Evolutionary conservation across 495 filamentous ascomycete genomes (phyloP), one percentile per base, ranked within the genome.

Genomic region (Annulohypoxylon moriforme): DNA sequence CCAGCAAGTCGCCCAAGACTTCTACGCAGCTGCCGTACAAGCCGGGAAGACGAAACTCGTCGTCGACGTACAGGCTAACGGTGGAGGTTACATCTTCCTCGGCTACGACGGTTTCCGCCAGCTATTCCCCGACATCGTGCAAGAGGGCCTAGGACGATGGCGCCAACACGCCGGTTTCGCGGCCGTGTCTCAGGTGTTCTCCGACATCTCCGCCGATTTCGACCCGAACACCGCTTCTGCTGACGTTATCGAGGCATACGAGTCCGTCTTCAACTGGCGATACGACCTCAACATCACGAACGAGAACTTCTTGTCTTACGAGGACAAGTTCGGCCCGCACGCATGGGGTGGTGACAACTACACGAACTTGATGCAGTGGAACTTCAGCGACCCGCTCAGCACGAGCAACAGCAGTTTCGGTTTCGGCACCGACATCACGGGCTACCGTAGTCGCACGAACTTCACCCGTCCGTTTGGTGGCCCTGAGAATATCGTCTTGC

Each of bases 21-120:
- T 85, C 73, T 76, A 86, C 60, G 68, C 78, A 9, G 74, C 72
- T 27, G 79, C 80, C 27, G 67, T 68, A 42, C 68, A 77, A 22
- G 80, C 75, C 14, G 82, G 81, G 2, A 85, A 84, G 72, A 84
- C 74, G 57, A 87, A 86, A 47, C 72, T 88, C 4, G 72, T 88
- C 36, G 84, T 89, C 55, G 86, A 89, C 66, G 68, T 89, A 1
- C 78, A 84, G 8, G 79, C 77, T 9, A 89, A 89, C 65, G 77
- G 75, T 0, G 87, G 87, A 8, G 87, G 87, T 24, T 83, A 79
- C 58, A 83, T 85, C 38, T 75, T 85, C 58, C 74, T 79, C 49
- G 80, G 80, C 3, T 81, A 83, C 63, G 84, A 85, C 65, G 71
- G 83, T 60, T 86, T 82, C 78, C 73, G 77, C 33, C 81, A 81